Conservation (phyloP, 805 yeast species). For the Saccharomycopsis oosterbeekiorum region DNA sequence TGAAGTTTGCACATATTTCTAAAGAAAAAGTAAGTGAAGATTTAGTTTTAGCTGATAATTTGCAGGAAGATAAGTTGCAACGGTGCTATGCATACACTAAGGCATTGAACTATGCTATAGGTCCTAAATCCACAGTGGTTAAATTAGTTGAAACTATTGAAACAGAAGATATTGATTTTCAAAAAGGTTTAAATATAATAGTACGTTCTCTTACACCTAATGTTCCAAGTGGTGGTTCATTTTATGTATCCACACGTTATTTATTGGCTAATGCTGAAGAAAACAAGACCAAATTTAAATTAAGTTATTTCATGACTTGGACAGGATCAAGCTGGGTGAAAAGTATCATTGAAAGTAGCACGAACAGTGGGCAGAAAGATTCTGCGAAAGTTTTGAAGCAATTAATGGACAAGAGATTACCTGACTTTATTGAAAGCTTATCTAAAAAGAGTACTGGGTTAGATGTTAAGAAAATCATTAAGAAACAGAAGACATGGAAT, state of each 20-base stretch:
- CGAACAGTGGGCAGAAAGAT: conserved; percentile 66
- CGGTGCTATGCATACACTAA: conserved; percentile 60
- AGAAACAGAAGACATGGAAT: neutral
- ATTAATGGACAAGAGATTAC: conserved; percentile 24
- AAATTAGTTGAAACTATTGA: conserved; percentile 51
- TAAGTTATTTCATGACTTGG: conserved; percentile 84
- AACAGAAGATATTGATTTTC: conserved; percentile 34
- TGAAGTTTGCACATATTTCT: conserved; percentile 24
- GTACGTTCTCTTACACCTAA: conserved; percentile 75
- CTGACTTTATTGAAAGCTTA: neutral
- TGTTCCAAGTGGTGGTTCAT: conserved; percentile 86
- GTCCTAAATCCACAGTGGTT: conserved; percentile 84
- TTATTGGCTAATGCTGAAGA: conserved; percentile 63
- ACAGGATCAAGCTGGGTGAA: conserved; percentile 88
- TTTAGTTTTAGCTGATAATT: conserved; percentile 26
- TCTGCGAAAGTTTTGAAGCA: conserved; percentile 44
- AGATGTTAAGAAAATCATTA: neutral
- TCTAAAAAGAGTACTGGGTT: neutral
- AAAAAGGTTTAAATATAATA: conserved; percentile 47
- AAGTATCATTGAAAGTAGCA: conserved; percentile 77
- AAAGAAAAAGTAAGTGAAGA: conserved; percentile 24
- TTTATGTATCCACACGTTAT: conserved; percentile 65
- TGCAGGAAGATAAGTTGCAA: conserved; percentile 32
- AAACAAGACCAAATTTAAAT: conserved; percentile 47
- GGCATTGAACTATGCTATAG: conserved; percentile 71